Conservation (phyloP, 2,329 filamentous ascomycete species). For the Microsporum ferrugineum region DNA sequence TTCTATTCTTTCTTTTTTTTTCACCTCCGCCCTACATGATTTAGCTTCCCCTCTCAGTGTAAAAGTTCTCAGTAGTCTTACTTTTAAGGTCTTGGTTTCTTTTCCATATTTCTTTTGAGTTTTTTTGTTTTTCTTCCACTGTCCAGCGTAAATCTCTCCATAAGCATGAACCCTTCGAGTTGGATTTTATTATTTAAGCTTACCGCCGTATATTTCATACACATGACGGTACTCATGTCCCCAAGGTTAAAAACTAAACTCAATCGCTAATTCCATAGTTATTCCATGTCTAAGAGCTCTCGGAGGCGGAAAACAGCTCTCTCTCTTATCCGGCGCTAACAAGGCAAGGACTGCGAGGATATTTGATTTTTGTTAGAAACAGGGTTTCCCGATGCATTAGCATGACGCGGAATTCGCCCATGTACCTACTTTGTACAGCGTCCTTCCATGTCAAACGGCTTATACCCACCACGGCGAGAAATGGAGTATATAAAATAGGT, state of each 20-base stretch:
- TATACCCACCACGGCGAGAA: not conserved
- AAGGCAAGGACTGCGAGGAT: not conserved
- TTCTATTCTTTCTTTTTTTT: not conserved
- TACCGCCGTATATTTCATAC: too few species aligned
- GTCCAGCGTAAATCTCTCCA: too few species aligned
- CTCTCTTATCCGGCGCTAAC: not conserved
- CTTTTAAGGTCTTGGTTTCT: not conserved
- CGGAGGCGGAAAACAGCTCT: not conserved
- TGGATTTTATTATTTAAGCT: too few species aligned
- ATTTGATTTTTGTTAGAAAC: not conserved
- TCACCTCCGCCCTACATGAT: not conserved
- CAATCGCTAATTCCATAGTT: not conserved
- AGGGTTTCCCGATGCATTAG: not conserved
- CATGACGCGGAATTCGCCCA: not conserved
- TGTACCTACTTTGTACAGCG: not conserved
- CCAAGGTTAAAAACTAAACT: not conserved
- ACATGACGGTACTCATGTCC: not conserved
- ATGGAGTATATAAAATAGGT: not conserved
- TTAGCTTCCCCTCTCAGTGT: not conserved
- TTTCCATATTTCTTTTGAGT: not conserved
- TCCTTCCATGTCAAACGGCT: not conserved
- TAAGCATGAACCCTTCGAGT: too few species aligned
- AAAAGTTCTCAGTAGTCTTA: not conserved
- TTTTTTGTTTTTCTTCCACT: not conserved
- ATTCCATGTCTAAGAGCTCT: not conserved